Evolutionary conservation across 768 basidiomycete species (phyloP), one percentile per base, ranked within the genome.

Genomic region (Boletus speciosus): DNA sequence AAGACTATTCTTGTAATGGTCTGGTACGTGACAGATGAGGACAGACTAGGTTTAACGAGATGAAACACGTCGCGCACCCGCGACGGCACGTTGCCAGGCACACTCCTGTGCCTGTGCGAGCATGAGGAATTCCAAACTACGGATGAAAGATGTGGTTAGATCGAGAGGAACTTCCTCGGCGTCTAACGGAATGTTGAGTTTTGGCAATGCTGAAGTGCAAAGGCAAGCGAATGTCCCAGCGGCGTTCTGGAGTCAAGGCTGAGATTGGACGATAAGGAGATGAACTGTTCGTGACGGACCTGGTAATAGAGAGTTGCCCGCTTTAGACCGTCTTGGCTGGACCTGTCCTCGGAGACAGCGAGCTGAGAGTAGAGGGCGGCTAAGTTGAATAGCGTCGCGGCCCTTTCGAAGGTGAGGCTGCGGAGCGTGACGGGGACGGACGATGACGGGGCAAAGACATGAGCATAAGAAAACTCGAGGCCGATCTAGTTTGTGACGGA

Each of bases 101-200:
- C 92, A 96, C 73, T 99, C 97, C 61, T 98, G 96, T 1, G 94
- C 95, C 70, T 98, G 93, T 1, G 93, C 93, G 5, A 95, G 78
- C 83, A 93, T 87, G 51, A 98, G 78, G 58, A 72, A 81, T 64
- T 90, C 83, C 40, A 97, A 65, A 27, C 82, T 77, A 44, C 74
- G 76, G 23, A 90, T 63, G 60, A 88, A 85, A 0, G 80, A 64
- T 25, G 73, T 71, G 0, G 85, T 79, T 27, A 97, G 77, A 66
- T 98, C 96, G 15, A 76, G 60, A 0, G 86, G 83, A 2, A 68
- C 64, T n/a, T 82, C 76, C 36, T 85, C 82, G 40, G 76, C 74
- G 19, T 80, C 76, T 7, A 75, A 71, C 0, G 79, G 67, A 21
- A 78, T 72, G 2, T 61, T 57, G 7, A 90, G 71, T 56, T 77